Evolutionary conservation across 768 basidiomycete genomes (phyloP).

Genomic region (Calocybe indica): DNA sequence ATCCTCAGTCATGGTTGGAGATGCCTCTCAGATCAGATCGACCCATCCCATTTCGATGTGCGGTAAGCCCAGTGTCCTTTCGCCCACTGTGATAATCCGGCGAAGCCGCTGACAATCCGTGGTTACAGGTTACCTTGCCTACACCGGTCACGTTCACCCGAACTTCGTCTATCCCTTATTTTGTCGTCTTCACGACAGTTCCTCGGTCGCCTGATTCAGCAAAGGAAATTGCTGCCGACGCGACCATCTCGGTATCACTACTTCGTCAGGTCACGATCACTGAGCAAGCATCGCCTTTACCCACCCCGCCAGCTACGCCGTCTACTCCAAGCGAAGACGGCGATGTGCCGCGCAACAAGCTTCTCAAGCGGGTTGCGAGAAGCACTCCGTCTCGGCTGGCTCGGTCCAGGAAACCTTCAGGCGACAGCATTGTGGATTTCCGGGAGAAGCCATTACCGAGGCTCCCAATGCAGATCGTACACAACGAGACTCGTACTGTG

Average conservation of each 20-base stretch:
- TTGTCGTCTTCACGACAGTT: constrained; percentile 65
- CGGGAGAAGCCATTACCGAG: constrained; percentile 38
- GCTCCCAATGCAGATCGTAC: constrained; percentile 30
- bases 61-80: constrained; percentile 37
- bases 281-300: constrained; percentile 32
- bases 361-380: constrained; percentile 28
- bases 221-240: constrained; percentile 64
- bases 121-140: constrained; percentile 55
- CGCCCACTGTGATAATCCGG: neutral
- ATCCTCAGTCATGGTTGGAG: constrained; percentile 59
- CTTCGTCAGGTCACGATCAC: constrained; percentile 54
- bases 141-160: constrained; percentile 57
- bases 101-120: neutral
- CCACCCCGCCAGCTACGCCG: constrained; percentile 45
- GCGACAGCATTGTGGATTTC: constrained; percentile 16
- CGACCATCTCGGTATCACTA: constrained; percentile 64
- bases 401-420: constrained; percentile 16
- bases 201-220: constrained; percentile 48
- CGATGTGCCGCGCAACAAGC: constrained; percentile 22
- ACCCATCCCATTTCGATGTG: constrained; percentile 57
- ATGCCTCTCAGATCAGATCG: constrained; percentile 60
- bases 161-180: constrained; percentile 58
- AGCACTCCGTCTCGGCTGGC: constrained; percentile 20
- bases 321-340: constrained; percentile 39
- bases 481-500: constrained; percentile 39